Evolutionary conservation across 192 early-diverging fungal genomes (phyloP), one percentile per base, ranked within the genome.

Genomic region (Coemansia asiatica): DNA sequence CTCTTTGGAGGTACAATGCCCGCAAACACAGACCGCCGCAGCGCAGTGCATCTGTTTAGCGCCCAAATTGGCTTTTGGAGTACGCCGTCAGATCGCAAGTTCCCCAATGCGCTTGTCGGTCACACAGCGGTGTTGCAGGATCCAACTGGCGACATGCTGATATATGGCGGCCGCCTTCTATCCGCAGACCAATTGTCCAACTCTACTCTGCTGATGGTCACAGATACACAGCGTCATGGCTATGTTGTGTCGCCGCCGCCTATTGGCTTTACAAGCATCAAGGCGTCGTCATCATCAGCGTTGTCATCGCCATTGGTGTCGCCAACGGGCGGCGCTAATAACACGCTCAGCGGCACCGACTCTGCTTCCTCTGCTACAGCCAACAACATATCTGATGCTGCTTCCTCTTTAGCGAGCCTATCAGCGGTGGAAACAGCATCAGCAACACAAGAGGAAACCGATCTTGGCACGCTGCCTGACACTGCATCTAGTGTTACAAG

Each of bases 61-160:
- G 67, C 77, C 22, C 62, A 68, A 46, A 80, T 80, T 31, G 67
- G 48, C 28, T 71, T 67, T 31, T 80, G 77, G 77, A 74, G 69
- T 51, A 63, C 69, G 18, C 72, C 72, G 18, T 26, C 53, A 15
- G 53, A 61, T 23, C 25, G 7, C 1, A 59, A 28, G 54, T 66
- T 74, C 31, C 62, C 68, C 12, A 22, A 22, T 9, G 57, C 77
- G 16, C 60, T 80, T 18, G 31, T 74, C 26, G 70, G 70, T 56
- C 71, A 73, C 44, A 64, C 72, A 12, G 68, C 72, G 0, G 38
- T 56, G 2, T 1, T 74, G n/a, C 72, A 80, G 26, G 28, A 31
- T 8, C 62, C 55, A 15, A 74, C 77, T 6, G 77, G 77, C 23
- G 77, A 80, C 29, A 67, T 80, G 65, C 8, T 80, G 26, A 59